Evolutionary conservation across 1,284 basidiomycete species (phyloP), one percentile per base, ranked within the genome.

Genomic region (Taiwanofungus camphoratus): DNA sequence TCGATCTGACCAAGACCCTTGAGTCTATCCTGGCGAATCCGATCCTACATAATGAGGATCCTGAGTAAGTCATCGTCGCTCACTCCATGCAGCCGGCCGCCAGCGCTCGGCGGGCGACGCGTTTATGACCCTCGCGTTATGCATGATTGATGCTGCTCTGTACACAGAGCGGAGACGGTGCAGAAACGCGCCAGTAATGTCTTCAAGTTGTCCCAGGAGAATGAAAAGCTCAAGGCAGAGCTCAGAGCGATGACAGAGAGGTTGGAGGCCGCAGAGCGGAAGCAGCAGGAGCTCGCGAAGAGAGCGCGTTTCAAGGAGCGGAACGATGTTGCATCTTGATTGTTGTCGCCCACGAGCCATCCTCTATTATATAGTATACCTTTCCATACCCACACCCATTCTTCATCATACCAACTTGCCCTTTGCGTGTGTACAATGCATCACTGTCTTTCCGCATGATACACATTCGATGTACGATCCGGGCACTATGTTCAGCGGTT

Each of bases 181-280:
- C 70, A 84, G 59, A 88, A 87, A 63, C 77, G 85, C 50, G 79
- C 77, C 27, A 83, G 80, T 55, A 87, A 83, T 59, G 82, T 88
- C 46, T 58, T 85, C 57, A 84, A 81, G 57, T 68, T 88, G 23
- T 71, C 80, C 13, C 71, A 83, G 64, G 85, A 88, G 68, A 83
- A 87, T 62, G 82, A 85, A 59, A 83, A 81, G 61, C 67, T 88
- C 50, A 79, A 82, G 61, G 79, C 73, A 36, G 78, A 87, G 62
- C 69, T 88, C 55, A 76, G 71, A 56, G 82, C 79, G 40, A 82
- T 88, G 82, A 74, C 74, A 18, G 82, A 80, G 51, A 69, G 85
- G 52, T 66, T 88, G 49, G 82, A 86, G 62, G 79, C 79, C 26
- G 82, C 81, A 20, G 84, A 87, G 63, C 70, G 76, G 46, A 73